Conservation (phyloP, 257 asterid genomes). For the Coffea canephora region DNA sequence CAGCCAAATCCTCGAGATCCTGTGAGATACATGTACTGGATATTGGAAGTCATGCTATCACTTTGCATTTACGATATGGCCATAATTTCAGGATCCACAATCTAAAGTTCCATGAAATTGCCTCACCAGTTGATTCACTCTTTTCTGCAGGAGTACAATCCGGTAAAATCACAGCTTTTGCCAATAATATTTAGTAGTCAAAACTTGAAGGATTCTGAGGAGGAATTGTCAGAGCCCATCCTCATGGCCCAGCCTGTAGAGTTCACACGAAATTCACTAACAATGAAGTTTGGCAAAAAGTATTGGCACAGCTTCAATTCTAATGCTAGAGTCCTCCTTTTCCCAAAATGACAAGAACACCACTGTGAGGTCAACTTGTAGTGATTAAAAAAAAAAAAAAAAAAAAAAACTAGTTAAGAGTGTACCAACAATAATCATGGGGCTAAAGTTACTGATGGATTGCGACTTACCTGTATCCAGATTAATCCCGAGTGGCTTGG, state of each 20-base stretch:
- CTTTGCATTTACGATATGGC: not conserved
- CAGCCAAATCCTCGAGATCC: not conserved
- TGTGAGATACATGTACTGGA: not conserved
- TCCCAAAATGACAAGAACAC: too few relatives aligned
- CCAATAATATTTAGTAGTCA: not conserved
- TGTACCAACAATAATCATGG: not conserved
- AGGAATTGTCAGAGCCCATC: not conserved
- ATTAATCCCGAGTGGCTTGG: not conserved
- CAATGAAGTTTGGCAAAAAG: not conserved
- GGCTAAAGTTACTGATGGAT: not conserved
- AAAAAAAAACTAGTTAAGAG: not conserved
- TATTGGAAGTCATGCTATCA: not conserved
- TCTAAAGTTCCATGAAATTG: not conserved
- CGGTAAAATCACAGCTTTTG: not conserved
- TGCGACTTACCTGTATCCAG: not conserved
- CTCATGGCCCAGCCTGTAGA: not conserved
- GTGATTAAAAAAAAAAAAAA: not conserved
- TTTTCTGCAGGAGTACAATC: not conserved
- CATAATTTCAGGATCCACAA: not conserved
- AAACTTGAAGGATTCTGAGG: too few relatives aligned
- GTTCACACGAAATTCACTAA: not conserved
- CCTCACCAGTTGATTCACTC: not conserved
- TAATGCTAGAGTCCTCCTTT: too few relatives aligned
- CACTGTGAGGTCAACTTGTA: not conserved
- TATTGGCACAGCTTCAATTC: too few relatives aligned